Conservation (phyloP, 2,329 filamentous ascomycete genomes). For the Aureobasidium sp. region DNA sequence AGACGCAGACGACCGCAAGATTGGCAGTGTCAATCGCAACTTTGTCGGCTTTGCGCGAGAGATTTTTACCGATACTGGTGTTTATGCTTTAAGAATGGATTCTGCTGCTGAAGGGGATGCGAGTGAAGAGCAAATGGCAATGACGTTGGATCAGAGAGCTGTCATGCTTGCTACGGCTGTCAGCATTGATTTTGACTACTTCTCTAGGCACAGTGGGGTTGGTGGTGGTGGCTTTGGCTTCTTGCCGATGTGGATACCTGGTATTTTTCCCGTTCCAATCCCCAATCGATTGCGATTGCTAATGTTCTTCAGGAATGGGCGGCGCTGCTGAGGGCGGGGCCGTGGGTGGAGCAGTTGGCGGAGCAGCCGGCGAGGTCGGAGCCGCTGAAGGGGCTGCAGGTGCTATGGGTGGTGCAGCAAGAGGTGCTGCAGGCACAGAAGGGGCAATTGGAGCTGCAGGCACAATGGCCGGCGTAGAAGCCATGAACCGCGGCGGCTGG, state of each 20-base stretch:
- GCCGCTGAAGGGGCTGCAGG: constrained; percentile 32
- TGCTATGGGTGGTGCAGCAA: constrained; percentile 27
- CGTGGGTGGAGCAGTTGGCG: constrained; percentile 28
- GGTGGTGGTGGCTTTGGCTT: constrained; percentile 40
- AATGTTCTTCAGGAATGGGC: constrained; percentile 35
- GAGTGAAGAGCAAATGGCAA: constrained; percentile 35
- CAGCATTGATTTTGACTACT: constrained; percentile 61
- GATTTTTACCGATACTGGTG: constrained; percentile 59
- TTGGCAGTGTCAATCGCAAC: constrained; percentile 58
- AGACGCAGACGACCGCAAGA: constrained; percentile 42
- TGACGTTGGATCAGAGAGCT: constrained; percentile 60
- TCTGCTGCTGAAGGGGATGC: constrained; percentile 37
- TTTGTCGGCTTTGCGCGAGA: constrained; percentile 57
- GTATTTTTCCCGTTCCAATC: constrained; percentile 18
- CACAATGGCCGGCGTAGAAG: constrained; percentile 53
- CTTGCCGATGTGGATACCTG: constrained; percentile 49
- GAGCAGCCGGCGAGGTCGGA: constrained; percentile 23
- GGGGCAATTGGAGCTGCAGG: constrained; percentile 37
- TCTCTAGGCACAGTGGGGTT: constrained; percentile 52
- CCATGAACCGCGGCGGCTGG: constrained; percentile 46
- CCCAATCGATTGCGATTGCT: no score
- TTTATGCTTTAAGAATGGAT: constrained; percentile 60
- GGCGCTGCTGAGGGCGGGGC: constrained; percentile 31
- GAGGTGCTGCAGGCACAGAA: constrained; percentile 22
- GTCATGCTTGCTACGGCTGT: constrained; percentile 62